Conservation (phyloP, 139 green algal species). For the Astrephomene gubernaculifera region DNA sequence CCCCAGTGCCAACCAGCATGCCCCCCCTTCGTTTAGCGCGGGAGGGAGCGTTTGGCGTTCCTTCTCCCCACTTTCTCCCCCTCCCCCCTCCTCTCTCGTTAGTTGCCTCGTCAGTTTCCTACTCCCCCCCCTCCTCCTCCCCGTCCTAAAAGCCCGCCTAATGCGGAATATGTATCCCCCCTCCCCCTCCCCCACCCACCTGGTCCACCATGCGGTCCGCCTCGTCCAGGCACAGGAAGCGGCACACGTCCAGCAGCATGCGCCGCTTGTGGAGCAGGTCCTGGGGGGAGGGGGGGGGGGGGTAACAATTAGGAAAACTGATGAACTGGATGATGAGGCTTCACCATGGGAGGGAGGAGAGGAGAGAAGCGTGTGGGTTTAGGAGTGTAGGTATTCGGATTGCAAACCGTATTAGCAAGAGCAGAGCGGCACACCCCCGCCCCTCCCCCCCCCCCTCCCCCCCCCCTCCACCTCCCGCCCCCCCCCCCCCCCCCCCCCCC, state of each 20-base stretch:
- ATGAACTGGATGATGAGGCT: no score
- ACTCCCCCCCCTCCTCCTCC: no score
- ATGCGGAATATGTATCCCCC: no score
- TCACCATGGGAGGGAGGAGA: not conserved
- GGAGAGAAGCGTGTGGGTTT: not conserved
- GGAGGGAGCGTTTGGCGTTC: no score
- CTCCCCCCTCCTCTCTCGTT: slow-evolving; percentile 52
- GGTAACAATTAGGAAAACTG: no score
- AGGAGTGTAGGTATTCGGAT: no score
- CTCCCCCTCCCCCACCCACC: slow-evolving; percentile 59
- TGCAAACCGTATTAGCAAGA: not conserved
- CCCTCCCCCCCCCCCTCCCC: not conserved
- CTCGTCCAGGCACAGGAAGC: slow-evolving; percentile 96
- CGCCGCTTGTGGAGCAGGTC: slow-evolving; percentile 92
- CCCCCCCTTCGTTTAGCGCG: not conserved
- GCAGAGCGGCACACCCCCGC: not conserved
- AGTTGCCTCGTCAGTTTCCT: no score
- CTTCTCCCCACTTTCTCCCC: not conserved
- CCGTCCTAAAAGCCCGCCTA: no score
- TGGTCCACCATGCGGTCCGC: slow-evolving; percentile 99
- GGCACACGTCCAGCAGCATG: slow-evolving; percentile 91
- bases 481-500: no score
- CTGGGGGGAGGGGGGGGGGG: slow-evolving; percentile 7
- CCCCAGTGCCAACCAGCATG: not conserved
- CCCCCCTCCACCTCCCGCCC: not conserved